phyloP scores from a whole-genome alignment of 192 early-diverging fungal genomes.

The Coemansia aciculifera region DNA sequence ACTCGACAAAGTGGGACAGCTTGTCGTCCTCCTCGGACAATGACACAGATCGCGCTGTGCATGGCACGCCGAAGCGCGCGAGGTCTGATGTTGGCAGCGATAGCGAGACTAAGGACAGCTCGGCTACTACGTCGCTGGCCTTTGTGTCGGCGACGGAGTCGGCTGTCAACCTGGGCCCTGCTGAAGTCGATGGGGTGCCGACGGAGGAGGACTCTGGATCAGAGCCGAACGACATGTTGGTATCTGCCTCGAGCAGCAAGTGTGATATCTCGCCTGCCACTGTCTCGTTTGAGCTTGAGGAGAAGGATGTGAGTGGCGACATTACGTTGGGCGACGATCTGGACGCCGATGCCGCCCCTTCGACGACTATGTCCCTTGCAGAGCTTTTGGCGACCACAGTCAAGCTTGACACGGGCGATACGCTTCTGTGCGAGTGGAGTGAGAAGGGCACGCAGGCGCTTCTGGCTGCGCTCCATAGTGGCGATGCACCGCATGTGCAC shows the following conservation, averaged over 20 bases:
- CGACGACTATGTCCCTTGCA: neutral
- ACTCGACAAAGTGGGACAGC: slow-evolving; percentile 18
- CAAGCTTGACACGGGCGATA: slow-evolving; percentile 38
- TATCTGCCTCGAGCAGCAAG: slow-evolving; percentile 5
- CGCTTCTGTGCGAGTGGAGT: slow-evolving; percentile 51
- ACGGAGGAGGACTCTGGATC: neutral
- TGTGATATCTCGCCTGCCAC: neutral
- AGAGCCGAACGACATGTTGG: neutral
- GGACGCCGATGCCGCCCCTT: neutral
- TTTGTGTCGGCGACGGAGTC: slow-evolving; percentile 12
- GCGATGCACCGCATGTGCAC: neutral
- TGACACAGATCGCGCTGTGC: slow-evolving; percentile 6
- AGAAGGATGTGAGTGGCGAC: neutral
- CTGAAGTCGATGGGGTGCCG: neutral
- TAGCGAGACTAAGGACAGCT: slow-evolving; percentile 16
- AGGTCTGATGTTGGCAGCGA: slow-evolving; percentile 44
- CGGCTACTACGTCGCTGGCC: slow-evolving; percentile 31
- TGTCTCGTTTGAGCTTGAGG: slow-evolving; percentile 1
- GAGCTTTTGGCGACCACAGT: slow-evolving; percentile 23
- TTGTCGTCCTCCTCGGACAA: slow-evolving; percentile 13
- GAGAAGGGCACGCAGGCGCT: slow-evolving; percentile 27
- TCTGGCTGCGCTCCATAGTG: slow-evolving; percentile 20
- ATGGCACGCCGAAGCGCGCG: slow-evolving; percentile 38
- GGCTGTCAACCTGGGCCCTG: neutral
- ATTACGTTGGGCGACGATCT: neutral